Evolutionary conservation across 192 early-diverging fungal genomes (phyloP).

Genomic region (Coemansia reversa): DNA sequence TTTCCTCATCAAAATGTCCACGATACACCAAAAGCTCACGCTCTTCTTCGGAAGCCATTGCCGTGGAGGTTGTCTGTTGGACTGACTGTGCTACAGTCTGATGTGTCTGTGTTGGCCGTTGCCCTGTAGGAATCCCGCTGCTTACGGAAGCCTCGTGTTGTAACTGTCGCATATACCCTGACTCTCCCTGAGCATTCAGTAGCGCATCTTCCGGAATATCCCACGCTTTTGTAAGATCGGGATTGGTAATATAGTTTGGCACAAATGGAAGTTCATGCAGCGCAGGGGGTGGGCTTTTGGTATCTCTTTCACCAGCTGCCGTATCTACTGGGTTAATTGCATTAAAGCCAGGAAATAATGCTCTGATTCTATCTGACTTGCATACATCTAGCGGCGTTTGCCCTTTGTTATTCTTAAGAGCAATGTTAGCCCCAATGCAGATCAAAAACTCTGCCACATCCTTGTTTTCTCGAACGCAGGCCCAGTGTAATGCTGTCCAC

Average conservation of each 20-base stretch:
- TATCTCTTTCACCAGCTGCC: not conserved
- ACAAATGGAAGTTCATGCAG: conserved; percentile 30
- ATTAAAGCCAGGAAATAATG: conserved; percentile 42
- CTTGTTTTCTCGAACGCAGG: conserved; percentile 63
- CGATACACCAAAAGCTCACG: conserved; percentile 62
- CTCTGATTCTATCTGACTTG: conserved; percentile 50
- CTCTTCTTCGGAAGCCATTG: conserved; percentile 17
- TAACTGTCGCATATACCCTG: conserved; percentile 30
- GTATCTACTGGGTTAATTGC: not conserved
- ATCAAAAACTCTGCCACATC: conserved; percentile 61
- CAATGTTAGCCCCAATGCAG: conserved; percentile 62
- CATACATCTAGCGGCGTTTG: conserved; percentile 64
- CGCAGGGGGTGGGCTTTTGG: not conserved
- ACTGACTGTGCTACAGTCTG: not conserved
- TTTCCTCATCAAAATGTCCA: conserved; percentile 44
- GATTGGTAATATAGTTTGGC: conserved; percentile 64
- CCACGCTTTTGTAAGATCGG: conserved; percentile 70
- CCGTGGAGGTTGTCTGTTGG: not conserved
- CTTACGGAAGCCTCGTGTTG: conserved; percentile 38
- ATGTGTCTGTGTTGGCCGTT: not conserved
- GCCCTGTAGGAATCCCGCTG: conserved; percentile 1
- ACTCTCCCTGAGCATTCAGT: conserved; percentile 27
- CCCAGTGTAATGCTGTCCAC: conserved; percentile 77
- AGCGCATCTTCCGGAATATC: conserved; percentile 58
- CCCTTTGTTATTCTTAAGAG: conserved; percentile 60